Conservation (phyloP, 495 filamentous ascomycete species). For the Penicillium lividum region DNA sequence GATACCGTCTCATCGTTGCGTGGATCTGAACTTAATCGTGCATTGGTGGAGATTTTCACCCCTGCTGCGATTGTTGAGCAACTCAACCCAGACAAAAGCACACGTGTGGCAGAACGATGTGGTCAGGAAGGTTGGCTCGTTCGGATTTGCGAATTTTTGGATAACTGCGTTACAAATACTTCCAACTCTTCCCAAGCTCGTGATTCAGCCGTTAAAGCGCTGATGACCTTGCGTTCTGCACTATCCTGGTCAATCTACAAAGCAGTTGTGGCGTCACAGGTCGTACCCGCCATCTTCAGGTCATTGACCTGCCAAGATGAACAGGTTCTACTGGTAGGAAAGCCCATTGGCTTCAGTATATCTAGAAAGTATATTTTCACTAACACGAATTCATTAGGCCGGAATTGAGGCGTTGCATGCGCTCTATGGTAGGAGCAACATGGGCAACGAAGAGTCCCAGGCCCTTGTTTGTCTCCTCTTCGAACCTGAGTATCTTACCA, state of each 20-base stretch:
- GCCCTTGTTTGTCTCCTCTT: slow-evolving; percentile 80
- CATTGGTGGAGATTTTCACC: slow-evolving; percentile 90
- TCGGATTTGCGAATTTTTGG: slow-evolving; percentile 72
- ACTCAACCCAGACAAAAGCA: slow-evolving; percentile 68
- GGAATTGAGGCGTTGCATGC: slow-evolving; percentile 81
- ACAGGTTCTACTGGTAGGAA: slow-evolving; percentile 69
- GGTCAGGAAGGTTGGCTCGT: slow-evolving; percentile 85
- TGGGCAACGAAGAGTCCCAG: slow-evolving; percentile 77
- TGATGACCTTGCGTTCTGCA: slow-evolving; percentile 72
- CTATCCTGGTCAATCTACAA: slow-evolving; percentile 84
- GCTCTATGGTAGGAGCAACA: slow-evolving; percentile 71
- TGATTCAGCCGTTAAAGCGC: slow-evolving; percentile 66
- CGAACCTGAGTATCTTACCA: slow-evolving; percentile 62
- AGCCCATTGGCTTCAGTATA: neutral
- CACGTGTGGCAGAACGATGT: slow-evolving; percentile 60
- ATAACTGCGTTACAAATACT: slow-evolving; percentile 67
- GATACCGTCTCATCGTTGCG: slow-evolving; percentile 81
- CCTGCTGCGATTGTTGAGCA: slow-evolving; percentile 73
- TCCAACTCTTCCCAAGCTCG: slow-evolving; percentile 61
- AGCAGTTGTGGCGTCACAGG: slow-evolving; percentile 68
- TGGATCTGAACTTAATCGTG: slow-evolving; percentile 78
- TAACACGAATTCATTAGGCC: slow-evolving; percentile 52
- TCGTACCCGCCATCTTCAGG: slow-evolving; percentile 70
- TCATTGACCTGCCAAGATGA: slow-evolving; percentile 73
- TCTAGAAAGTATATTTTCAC: neutral